A percentile compares a stretch with the other conserved stretches of the same genome.
These are phyloP conservation scores for Kurtzmaniella quercitrusa DNA, from an alignment of 1,139 yeast genomes.

Conservation along the genomic window DNA sequence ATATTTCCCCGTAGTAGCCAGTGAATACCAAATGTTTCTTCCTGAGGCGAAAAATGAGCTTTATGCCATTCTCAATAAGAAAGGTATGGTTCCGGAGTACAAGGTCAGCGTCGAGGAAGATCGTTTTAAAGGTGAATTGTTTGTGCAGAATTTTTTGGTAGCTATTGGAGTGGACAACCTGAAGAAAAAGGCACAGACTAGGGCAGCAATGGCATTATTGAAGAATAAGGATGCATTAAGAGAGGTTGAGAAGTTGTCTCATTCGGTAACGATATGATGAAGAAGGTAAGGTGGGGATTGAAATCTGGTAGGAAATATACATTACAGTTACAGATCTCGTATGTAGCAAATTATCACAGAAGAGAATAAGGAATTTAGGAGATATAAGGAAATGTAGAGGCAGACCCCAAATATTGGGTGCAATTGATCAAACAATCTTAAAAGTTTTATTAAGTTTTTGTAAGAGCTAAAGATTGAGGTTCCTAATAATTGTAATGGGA, in stretches of 20 bases:
- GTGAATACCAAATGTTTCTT: slow-evolving; percentile 23
- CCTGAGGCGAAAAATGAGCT: slow-evolving; percentile 39
- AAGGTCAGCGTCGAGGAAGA: slow-evolving; percentile 25
- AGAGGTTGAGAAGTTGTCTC: slow-evolving; percentile 12
- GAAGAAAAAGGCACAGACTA: slow-evolving; percentile 41
- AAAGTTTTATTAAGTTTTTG: too few species aligned
- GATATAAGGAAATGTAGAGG: too few species aligned
- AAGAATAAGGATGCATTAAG: slow-evolving; percentile 28
- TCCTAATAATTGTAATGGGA: too few species aligned
- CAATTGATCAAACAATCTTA: too few species aligned
- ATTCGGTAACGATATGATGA: neutral
- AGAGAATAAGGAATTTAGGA: too few species aligned
- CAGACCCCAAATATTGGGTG: too few species aligned
- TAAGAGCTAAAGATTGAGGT: too few species aligned
- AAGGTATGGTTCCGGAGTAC: slow-evolving; percentile 41
- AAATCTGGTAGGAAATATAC: neutral
- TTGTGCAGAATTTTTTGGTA: slow-evolving; percentile 30
- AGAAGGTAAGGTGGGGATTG: neutral
- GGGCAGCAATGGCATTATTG: slow-evolving; percentile 46
- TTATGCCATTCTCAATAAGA: slow-evolving; percentile 40
- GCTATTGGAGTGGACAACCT: slow-evolving; percentile 39
- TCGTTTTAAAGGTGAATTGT: slow-evolving; percentile 34
- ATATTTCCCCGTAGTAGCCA: slow-evolving; percentile 27
- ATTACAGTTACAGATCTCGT: too few species aligned
- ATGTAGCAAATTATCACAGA: too few species aligned